Evolutionary conservation across 192 early-diverging fungal genomes (phyloP).

Genomic region (Chytriomyces confervae): DNA sequence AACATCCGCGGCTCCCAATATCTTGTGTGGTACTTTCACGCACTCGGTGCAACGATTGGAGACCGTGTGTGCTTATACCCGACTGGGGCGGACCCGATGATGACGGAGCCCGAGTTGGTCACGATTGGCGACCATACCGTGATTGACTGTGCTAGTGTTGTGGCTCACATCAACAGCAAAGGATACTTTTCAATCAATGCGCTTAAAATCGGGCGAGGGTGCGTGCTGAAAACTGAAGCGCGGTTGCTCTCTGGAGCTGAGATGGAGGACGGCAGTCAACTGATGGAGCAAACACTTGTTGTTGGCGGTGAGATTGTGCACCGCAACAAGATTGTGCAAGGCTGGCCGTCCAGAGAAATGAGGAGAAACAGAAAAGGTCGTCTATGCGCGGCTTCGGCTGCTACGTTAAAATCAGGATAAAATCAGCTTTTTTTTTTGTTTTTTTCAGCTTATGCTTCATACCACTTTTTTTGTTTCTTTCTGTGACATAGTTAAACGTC

Average conservation of each 20-base stretch:
- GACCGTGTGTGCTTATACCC: slow-evolving; percentile 49
- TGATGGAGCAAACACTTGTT: slow-evolving; percentile 50
- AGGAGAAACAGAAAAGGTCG: not conserved
- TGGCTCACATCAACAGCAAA: slow-evolving; percentile 53
- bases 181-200: slow-evolving; percentile 53
- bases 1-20: slow-evolving; percentile 44
- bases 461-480: no score
- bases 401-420: no score
- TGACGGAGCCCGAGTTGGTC: slow-evolving; percentile 57
- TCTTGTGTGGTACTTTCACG: slow-evolving; percentile 50
- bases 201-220: slow-evolving; percentile 44
- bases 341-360: slow-evolving; percentile 43
- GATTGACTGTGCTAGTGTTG: slow-evolving; percentile 50
- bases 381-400: no score
- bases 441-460: no score
- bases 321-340: slow-evolving; percentile 42
- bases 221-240: slow-evolving; percentile 45
- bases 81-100: slow-evolving; percentile 57
- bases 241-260: slow-evolving; percentile 47
- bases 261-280: slow-evolving; percentile 28
- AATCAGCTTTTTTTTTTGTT: no score
- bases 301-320: slow-evolving; percentile 46
- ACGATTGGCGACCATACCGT: slow-evolving; percentile 48
- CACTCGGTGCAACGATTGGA: slow-evolving; percentile 52
- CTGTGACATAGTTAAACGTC: no score